Base-by-base conservation (phyloP, 768 basidiomycete genomes). In the Tulasnella sp. region DNA sequence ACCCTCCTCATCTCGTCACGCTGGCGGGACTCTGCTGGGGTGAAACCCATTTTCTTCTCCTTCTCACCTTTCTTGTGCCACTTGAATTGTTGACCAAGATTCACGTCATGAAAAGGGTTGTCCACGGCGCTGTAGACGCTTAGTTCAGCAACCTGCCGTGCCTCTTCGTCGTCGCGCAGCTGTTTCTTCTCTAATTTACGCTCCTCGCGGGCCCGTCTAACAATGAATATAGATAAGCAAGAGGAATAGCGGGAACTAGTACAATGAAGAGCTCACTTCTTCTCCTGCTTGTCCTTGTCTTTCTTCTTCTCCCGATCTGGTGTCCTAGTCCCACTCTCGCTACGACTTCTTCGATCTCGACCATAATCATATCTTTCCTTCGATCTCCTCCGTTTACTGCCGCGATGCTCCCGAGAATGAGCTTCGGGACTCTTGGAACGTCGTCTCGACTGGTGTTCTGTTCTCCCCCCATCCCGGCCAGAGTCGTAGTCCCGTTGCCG, bases 61-160 rank as follows among this genome's bases (percentile, higher is more conserved):
- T 92, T 91, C 70, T 99, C 96, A 25, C 83, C 80, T 75, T 99
- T 99, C 78, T 99, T 99, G 73, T 92, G 89, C 96, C 96, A 99
- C 60, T 87, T 83, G 71, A 99, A 99, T 69, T 93, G 91, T 68
- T 97, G 90, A 21, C 84, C 86, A 30, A 98, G 84, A 70, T 98
- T 97, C 62, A 90, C 84, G 66, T 98, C 96, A 72, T 96, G 91
- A 75, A 98, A 99, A 0, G 96, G 96, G 68, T 98, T 99, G 76
- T 98, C 93, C 11, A 84, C 83, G 49, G 92, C 89, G 64, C 91
- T 92, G 75, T 98, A 98, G 64, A 96, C 86, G 64, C 92, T 93
- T 44, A 98, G 79, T 71, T 98, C 94, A 9, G 91, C 92, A 15
- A 96, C 85, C 65, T 87, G 84, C 25, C 93, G 84, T 22, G 88